Conservation (phyloP, 345 rosid genomes). For the Cardamine occulta region DNA sequence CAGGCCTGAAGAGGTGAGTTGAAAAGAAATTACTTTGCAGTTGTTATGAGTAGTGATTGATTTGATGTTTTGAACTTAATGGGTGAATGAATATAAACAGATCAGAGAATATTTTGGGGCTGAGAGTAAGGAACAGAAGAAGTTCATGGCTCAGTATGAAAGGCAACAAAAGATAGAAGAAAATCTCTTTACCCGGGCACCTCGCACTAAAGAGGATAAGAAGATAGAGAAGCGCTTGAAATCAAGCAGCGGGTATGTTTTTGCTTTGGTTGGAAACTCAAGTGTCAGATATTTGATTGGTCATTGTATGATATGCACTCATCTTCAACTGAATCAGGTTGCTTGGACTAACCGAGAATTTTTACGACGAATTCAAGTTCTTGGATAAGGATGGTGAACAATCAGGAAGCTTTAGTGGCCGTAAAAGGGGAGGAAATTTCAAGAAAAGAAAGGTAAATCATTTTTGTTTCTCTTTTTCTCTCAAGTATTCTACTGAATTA, state of each 20-base stretch:
- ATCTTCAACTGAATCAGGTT: constrained; percentile 57
- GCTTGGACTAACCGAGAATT: constrained; percentile 70
- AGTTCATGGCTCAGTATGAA: constrained; percentile 62
- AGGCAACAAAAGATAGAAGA: constrained; percentile 73
- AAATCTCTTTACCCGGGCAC: constrained; percentile 76
- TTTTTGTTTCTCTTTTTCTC: background rate
- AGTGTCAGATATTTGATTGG: constrained; percentile 25
- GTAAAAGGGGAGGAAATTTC: constrained; percentile 50
- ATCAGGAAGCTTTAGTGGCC: constrained; percentile 35
- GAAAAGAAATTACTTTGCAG: constrained; percentile 6
- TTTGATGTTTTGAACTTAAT: constrained; percentile 25
- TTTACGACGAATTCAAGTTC: constrained; percentile 68
- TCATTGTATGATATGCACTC: constrained; percentile 1
- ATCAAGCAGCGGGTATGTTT: constrained; percentile 78
- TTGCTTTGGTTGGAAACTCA: constrained; percentile 2
- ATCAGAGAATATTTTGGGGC: constrained; percentile 64
- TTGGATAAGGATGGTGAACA: constrained; percentile 51
- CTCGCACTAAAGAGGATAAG: constrained; percentile 73
- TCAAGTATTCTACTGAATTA: background rate
- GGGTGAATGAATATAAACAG: constrained; percentile 50
- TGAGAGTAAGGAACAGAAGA: constrained; percentile 70
- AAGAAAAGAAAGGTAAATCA: constrained; percentile 70
- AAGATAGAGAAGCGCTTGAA: constrained; percentile 69
- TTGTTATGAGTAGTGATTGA: background rate
- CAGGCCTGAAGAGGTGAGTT: constrained; percentile 82